Percentiles rank a stretch among this genome's conserved stretches.
Conservation (phyloP, 345 rosid species). For the Iberis pinnata region DNA sequence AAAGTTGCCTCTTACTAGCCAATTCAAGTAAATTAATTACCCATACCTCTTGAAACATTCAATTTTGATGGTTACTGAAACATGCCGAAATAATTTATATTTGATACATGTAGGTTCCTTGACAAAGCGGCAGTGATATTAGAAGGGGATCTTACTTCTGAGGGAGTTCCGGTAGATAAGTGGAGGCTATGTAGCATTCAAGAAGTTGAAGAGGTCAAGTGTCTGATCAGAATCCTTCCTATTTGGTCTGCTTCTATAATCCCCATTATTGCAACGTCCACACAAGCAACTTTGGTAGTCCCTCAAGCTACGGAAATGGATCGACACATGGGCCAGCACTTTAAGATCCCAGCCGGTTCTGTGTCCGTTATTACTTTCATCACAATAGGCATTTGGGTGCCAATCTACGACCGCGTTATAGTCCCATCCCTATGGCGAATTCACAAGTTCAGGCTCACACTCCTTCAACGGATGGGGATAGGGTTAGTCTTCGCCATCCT, state of each 20-base stretch:
- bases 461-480: constrained; percentile 48
- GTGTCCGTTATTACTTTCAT: constrained; percentile 36
- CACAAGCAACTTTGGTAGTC: constrained; percentile 43
- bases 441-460: constrained; percentile 42
- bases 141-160: constrained; percentile 40
- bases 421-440: constrained; percentile 39
- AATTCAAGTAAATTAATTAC: constrained; percentile 41
- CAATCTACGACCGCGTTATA: constrained; percentile 47
- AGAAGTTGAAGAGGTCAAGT: constrained; percentile 65
- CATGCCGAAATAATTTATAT: neutral
- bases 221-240: constrained; percentile 44
- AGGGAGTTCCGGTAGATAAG: constrained; percentile 33
- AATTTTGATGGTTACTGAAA: neutral
- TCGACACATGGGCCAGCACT: constrained; percentile 48
- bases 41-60: neutral
- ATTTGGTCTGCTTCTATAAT: constrained; percentile 52
- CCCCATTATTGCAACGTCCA: constrained; percentile 32
- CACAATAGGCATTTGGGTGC: constrained; percentile 52
- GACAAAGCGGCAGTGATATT: constrained; percentile 54
- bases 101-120: constrained; percentile 36
- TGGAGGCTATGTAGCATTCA: constrained; percentile 61
- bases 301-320: constrained; percentile 55
- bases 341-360: constrained; percentile 54
- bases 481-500: constrained; percentile 42
- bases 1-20: constrained; percentile 55